Evolutionary conservation across 768 basidiomycete genomes (phyloP).

Genomic region (Boletus reticuloceps): DNA sequence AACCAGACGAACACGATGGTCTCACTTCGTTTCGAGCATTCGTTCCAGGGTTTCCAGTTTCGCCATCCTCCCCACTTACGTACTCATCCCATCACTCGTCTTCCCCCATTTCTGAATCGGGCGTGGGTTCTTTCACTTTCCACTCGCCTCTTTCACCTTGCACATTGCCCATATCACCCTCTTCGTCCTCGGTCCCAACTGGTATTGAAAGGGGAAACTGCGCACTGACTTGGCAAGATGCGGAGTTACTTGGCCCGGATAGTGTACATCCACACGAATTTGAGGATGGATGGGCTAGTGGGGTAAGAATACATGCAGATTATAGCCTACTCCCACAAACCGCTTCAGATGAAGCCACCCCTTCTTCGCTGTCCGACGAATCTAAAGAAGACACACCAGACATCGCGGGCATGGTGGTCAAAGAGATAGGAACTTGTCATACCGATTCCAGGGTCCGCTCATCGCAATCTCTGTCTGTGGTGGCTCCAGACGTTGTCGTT

Average conservation of each 20-base stretch:
- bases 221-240: slow-evolving; percentile 41
- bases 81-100: slow-evolving; percentile 16
- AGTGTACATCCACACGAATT: slow-evolving; percentile 42
- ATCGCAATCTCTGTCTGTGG: slow-evolving; percentile 1
- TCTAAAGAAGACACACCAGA: slow-evolving; percentile 3
- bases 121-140: slow-evolving; percentile 11
- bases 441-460: background rate
- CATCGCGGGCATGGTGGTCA: background rate
- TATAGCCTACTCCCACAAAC: slow-evolving; percentile 7
- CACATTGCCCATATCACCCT: slow-evolving; percentile 4
- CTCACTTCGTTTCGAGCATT: slow-evolving; percentile 4
- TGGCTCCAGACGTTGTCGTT: slow-evolving; percentile 39
- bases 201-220: slow-evolving; percentile 13
- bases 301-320: slow-evolving; percentile 10
- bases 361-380: background rate
- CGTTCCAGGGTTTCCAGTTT: slow-evolving; percentile 6
- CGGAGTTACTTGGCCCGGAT: slow-evolving; percentile 45
- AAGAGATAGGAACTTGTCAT: slow-evolving; percentile 5
- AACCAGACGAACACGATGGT: slow-evolving; percentile 42
- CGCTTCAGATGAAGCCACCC: background rate
- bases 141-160: slow-evolving; percentile 16
- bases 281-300: slow-evolving; percentile 35
- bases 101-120: slow-evolving; percentile 21
- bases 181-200: slow-evolving; percentile 7
- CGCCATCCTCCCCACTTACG: slow-evolving; percentile 20